Conservation (phyloP, 2,329 filamentous ascomycete genomes). For the Peltaster fructicola region DNA sequence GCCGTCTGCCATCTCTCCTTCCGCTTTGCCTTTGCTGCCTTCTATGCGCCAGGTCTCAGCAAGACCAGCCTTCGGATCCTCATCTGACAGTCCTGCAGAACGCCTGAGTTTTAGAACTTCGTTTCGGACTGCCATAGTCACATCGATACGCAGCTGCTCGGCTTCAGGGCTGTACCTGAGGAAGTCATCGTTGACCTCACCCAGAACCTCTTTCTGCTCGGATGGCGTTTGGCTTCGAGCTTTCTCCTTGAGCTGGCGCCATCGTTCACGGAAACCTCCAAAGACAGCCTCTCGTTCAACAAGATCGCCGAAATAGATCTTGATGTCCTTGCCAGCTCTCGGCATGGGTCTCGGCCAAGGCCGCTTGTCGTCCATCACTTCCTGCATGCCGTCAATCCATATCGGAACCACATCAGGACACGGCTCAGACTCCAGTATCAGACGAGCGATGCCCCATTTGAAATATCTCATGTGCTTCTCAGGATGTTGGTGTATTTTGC, state of each 20-base stretch:
- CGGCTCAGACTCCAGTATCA: conserved; percentile 79
- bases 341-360: conserved; percentile 67
- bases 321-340: conserved; percentile 50
- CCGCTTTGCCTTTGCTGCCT: conserved; percentile 29
- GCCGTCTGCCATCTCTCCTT: conserved; percentile 42
- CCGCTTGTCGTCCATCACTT: conserved; percentile 74
- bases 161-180: conserved; percentile 59
- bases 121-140: conserved; percentile 57
- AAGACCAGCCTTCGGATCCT: conserved; percentile 58
- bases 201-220: conserved; percentile 26
- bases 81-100: conserved; percentile 55
- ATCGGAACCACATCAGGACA: conserved; percentile 82
- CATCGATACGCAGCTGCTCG: conserved; percentile 57
- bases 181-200: conserved; percentile 47
- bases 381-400: conserved; percentile 80
- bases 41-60: conserved; percentile 64
- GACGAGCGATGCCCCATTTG: conserved; percentile 86
- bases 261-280: conserved; percentile 56
- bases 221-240: too few relatives aligned
- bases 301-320: conserved; percentile 61
- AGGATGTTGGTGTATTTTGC: conserved; percentile 76
- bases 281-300: conserved; percentile 59
- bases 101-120: conserved; percentile 65
- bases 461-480: conserved; percentile 77
- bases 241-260: conserved; percentile 47